Evolutionary conservation across 75 land plant genomes (phyloP), one percentile per base, ranked within the genome.

Genomic region (Chamaecyparis obtusa): DNA sequence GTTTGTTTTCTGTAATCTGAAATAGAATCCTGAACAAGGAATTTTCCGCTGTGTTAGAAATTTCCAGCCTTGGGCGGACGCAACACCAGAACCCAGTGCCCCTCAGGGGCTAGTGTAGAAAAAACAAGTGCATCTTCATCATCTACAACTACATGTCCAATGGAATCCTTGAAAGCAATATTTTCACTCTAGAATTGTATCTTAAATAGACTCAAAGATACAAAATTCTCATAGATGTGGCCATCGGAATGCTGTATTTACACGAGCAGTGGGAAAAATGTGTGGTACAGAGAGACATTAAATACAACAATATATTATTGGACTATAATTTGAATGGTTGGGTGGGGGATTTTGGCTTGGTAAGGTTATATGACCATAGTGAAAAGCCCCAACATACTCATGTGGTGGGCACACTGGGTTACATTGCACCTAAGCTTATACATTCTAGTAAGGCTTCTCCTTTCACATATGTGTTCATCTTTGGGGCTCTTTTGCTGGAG

Each of bases 91-190:
- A 93, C 69, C 72, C 91, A 33, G 94, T 93, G 27, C 88, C 87
- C 74, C 88, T 93, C 48, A 83, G 48, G 54, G 94, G 93, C 14
- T 93, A 85, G 88, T 90, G 94, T 90, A 54, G 87, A 60, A 84
- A 86, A 30, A 69, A 83, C 14, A 89, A 84, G 27, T 87, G 91
- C 67, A 89, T 94, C 39, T 81, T 94, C 30, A 85, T 94, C 19
- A 91, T 94, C 21, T 94, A 94, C 80, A 94, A 94, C 51, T 90
- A 85, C 84, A 91, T 94, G 95, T 88, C 92, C 10, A 91, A 85
- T 3, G 91, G 89, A 33, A 88, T 87, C 75, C 87, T 90, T 15
- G 89, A 88, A 43, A 78, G 81, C 56, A 39, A 41, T 37, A 56
- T 90, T 9, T 90, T 90, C 74, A 32, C 81, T 3, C 24, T 32